These are phyloP conservation scores for Royoungia palumana DNA, from an alignment of 768 basidiomycete genomes.

Conservation along the genomic window DNA sequence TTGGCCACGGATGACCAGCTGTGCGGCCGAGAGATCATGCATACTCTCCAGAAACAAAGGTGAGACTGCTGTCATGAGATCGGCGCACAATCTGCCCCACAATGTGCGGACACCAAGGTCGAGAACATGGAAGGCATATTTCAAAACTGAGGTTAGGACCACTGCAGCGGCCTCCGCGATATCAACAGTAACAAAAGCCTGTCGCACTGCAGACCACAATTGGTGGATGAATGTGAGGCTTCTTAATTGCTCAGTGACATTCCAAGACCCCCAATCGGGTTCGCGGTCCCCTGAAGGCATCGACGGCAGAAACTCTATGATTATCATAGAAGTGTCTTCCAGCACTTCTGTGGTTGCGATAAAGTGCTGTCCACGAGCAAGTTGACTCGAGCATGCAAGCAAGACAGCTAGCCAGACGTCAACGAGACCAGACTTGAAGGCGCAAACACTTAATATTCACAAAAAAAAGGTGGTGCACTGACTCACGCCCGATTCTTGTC, in stretches of 20 bases:
- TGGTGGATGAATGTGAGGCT: constrained; percentile 40
- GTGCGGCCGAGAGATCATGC: constrained; percentile 26
- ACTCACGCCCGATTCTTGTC: constrained; percentile 26
- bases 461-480: not conserved
- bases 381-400: constrained; percentile 45
- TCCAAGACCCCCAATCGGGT: constrained; percentile 22
- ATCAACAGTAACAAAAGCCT: constrained; percentile 41
- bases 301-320: constrained; percentile 36
- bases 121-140: constrained; percentile 39
- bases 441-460: constrained; percentile 3
- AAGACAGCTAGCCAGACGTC: constrained; percentile 55
- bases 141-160: constrained; percentile 46
- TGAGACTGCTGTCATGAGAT: constrained; percentile 42
- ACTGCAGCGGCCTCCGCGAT: constrained; percentile 44
- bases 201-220: constrained; percentile 52
- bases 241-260: constrained; percentile 31
- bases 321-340: constrained; percentile 31
- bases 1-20: constrained; percentile 14
- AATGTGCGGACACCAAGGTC: constrained; percentile 36
- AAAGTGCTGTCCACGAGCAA: constrained; percentile 37
- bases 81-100: constrained; percentile 51
- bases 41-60: constrained; percentile 39
- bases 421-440: constrained; percentile 37
- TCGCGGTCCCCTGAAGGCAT: not conserved
- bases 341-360: constrained; percentile 35